These are phyloP conservation scores for Casaregolazyma lundiana DNA, from an alignment of 1,139 yeast species.

Conservation along the genomic window DNA sequence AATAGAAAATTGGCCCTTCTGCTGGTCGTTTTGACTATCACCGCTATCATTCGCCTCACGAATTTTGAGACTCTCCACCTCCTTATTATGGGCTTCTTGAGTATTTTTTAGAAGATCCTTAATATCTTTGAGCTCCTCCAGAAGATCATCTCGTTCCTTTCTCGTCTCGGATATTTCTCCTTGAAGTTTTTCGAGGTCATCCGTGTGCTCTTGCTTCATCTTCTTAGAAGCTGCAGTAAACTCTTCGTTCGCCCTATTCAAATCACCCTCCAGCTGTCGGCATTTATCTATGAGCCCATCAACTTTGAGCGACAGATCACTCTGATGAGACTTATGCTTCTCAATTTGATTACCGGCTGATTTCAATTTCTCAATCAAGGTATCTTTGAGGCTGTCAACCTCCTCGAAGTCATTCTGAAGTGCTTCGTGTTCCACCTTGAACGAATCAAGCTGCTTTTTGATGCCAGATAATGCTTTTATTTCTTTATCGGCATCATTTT, in stretches of 20 bases:
- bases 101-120: slow-evolving; percentile 1
- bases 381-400: slow-evolving; percentile 27
- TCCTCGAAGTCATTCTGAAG: slow-evolving; percentile 24
- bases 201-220: slow-evolving; percentile 7
- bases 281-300: slow-evolving; percentile 8
- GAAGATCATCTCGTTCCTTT: slow-evolving; percentile 1
- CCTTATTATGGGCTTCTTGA: neutral
- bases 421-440: slow-evolving; percentile 16
- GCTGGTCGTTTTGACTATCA: too few relatives aligned
- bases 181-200: slow-evolving; percentile 1
- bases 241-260: neutral
- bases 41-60: slow-evolving; percentile 5
- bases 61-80: neutral
- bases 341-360: slow-evolving; percentile 30
- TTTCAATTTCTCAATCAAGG: slow-evolving; percentile 30
- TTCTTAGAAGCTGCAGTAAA: neutral
- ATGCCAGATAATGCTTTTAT: slow-evolving; percentile 18
- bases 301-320: slow-evolving; percentile 16
- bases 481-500: slow-evolving; percentile 15
- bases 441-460: slow-evolving; percentile 15
- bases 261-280: neutral
- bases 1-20: slow-evolving; percentile 3
- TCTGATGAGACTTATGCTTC: slow-evolving; percentile 21
- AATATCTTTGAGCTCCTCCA: neutral
- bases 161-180: slow-evolving; percentile 2